phyloP scores from a whole-genome alignment of 108 stramenopile species.

The Skeletonema costatum region DNA sequence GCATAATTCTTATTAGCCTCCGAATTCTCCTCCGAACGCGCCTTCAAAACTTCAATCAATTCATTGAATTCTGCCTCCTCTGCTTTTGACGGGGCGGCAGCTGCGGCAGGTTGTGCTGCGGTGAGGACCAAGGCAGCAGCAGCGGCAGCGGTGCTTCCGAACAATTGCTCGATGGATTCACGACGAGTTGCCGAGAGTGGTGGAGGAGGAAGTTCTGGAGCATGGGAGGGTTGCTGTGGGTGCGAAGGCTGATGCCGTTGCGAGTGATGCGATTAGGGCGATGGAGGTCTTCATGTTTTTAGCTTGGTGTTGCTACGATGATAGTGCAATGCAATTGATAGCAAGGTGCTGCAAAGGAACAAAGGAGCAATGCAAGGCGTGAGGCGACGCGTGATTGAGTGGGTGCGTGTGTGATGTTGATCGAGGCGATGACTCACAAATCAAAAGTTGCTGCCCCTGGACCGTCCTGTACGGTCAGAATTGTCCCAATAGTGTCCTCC shows the following conservation, averaged over 20 bases:
- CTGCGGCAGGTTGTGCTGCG: not conserved
- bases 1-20: conserved; percentile 9
- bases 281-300: not conserved
- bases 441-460: no score
- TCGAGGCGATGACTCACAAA: no score
- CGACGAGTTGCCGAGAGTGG: not conserved
- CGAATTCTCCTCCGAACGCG: conserved; percentile 5
- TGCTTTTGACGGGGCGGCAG: not conserved
- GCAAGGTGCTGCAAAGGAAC: no score
- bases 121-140: not conserved
- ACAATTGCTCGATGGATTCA: not conserved
- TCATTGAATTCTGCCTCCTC: conserved; percentile 6
- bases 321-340: no score
- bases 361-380: no score
- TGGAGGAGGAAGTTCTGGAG: not conserved
- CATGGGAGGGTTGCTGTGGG: not conserved
- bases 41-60: not conserved
- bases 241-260: not conserved
- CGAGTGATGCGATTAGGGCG: not conserved
- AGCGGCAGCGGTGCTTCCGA: not conserved
- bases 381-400: no score
- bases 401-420: no score
- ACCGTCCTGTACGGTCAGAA: no score
- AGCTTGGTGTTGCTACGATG: not conserved
- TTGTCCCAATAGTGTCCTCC: no score